phyloP scores from a whole-genome alignment of 2,329 filamentous ascomycete genomes.

The Lasiodiplodia citricola region DNA sequence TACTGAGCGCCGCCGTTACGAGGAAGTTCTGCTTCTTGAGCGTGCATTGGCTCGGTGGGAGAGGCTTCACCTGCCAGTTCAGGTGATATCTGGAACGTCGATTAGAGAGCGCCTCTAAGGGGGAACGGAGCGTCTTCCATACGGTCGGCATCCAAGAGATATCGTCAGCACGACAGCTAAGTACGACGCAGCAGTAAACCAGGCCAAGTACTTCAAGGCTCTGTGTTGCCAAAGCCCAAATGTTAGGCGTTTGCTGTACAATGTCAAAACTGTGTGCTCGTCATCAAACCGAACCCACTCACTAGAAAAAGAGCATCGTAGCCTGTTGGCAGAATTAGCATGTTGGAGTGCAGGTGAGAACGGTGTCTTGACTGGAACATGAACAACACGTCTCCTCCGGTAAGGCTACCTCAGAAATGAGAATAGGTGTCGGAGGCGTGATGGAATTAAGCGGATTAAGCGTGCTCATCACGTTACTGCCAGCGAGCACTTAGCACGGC shows the following conservation, averaged over 20 bases:
- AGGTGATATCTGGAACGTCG: conserved; percentile 24
- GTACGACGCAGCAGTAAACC: conserved; percentile 36
- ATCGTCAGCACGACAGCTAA: conserved; percentile 41
- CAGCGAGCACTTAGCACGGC: neutral
- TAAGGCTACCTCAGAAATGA: neutral
- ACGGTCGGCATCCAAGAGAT: conserved; percentile 37
- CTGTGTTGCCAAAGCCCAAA: conserved; percentile 39
- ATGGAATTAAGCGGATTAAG: neutral
- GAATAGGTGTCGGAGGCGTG: neutral
- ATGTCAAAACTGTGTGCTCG: conserved; percentile 29
- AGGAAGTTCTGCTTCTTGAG: conserved; percentile 40
- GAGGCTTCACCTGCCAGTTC: conserved; percentile 39
- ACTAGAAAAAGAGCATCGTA: conserved; percentile 39
- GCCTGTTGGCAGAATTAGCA: neutral
- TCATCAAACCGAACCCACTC: neutral
- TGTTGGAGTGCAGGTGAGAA: no score
- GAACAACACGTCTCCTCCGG: conserved; percentile 8
- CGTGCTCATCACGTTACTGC: neutral
- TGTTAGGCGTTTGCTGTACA: conserved; percentile 36
- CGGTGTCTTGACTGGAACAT: neutral
- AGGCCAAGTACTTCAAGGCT: conserved; percentile 39
- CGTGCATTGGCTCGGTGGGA: conserved; percentile 36
- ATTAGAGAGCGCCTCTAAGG: neutral
- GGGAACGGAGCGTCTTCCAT: neutral
- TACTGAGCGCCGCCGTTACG: conserved; percentile 36